phyloP scores from a whole-genome alignment of 768 basidiomycete species.

The Tylopilus felleus region DNA sequence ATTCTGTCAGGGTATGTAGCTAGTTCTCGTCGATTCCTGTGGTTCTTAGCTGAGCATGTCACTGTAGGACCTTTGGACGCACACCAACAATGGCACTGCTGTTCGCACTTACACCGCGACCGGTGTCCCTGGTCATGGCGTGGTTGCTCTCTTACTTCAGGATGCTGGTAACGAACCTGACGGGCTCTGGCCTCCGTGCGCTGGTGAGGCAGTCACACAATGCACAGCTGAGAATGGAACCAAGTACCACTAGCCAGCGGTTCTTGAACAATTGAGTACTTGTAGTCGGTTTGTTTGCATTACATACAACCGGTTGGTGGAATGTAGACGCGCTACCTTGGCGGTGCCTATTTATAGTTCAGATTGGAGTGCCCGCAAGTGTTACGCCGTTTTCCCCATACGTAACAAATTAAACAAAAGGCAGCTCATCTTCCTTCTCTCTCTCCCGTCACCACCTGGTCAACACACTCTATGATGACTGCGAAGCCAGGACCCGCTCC shows the following conservation, averaged over 20 bases:
- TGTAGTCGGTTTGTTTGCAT: neutral
- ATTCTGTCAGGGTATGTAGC: conserved; percentile 51
- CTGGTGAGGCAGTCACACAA: conserved; percentile 40
- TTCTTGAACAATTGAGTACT: neutral
- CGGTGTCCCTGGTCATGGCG: conserved; percentile 60
- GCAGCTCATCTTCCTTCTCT: neutral
- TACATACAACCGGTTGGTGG: too few species aligned
- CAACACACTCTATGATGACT: conserved; percentile 9
- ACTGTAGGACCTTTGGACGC: conserved; percentile 64
- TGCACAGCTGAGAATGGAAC: conserved; percentile 64
- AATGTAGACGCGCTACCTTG: too few species aligned
- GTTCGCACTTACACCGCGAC: conserved; percentile 49
- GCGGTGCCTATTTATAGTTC: too few species aligned
- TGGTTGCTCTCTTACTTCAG: conserved; percentile 58
- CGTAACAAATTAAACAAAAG: too few species aligned
- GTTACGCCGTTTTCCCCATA: too few species aligned
- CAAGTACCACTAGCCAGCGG: conserved; percentile 7
- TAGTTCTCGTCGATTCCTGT: neutral
- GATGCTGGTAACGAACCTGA: conserved; percentile 69
- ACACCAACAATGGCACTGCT: conserved; percentile 65
- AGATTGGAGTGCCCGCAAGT: too few species aligned
- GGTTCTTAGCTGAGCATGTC: neutral
- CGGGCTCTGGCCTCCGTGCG: conserved; percentile 54
- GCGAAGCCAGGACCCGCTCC: neutral
- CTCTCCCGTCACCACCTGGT: neutral